These are phyloP conservation scores for Gypsophila paniculata DNA, from an alignment of 179 eudicot species.

Conservation along the genomic window DNA sequence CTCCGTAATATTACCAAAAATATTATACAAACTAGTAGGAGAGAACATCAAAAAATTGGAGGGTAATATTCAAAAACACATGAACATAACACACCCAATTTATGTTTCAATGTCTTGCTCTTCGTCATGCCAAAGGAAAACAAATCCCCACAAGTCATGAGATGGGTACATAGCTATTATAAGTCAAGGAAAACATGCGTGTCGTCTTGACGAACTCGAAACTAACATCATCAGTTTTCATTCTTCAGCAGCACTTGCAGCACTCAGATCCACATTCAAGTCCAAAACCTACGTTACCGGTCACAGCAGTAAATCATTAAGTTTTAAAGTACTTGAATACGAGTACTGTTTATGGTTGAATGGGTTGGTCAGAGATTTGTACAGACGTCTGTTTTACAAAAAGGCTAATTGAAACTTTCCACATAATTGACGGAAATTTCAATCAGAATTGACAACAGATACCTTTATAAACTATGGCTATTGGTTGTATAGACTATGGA, in stretches of 20 bases:
- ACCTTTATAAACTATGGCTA: too few relatives aligned
- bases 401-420: background rate
- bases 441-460: too few relatives aligned
- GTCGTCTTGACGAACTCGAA: background rate
- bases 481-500: background rate
- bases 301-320: background rate
- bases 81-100: background rate
- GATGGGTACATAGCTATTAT: background rate
- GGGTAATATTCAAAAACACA: background rate
- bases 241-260: conserved; percentile 60
- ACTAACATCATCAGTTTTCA: conserved; percentile 18
- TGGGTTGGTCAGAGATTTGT: background rate
- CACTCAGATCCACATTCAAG: conserved; percentile 52
- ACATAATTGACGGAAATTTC: too few relatives aligned
- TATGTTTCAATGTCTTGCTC: background rate
- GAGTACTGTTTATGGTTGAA: background rate
- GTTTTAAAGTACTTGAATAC: background rate
- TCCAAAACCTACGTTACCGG: background rate
- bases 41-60: too few relatives aligned
- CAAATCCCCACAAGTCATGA: background rate
- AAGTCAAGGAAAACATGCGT: background rate
- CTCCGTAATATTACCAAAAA: too few relatives aligned
- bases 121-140: background rate
- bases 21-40: background rate
- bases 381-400: background rate